Base-by-base conservation (phyloP, 768 basidiomycete species). In the Pholiota microspora region DNA sequence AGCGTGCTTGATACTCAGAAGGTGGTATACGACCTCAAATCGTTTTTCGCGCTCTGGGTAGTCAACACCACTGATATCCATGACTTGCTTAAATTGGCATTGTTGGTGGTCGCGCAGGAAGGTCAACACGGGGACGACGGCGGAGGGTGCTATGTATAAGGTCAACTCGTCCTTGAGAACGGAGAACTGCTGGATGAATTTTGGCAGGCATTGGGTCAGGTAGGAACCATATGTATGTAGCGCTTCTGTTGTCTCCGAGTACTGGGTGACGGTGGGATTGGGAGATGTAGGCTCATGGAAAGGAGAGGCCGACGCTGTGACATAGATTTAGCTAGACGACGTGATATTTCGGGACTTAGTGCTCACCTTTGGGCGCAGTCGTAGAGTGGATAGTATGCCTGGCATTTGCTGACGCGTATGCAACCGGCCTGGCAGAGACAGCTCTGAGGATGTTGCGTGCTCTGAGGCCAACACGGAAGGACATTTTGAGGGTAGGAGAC, bases 141-240 rank as follows among this genome's bases (percentile, higher is more conserved):
- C 92, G 31, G 84, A 79, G 15, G 96, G 96, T 0, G 86, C 78
- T 70, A 88, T 78, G 76, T 98, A 95, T 50, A 98, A 80, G 23
- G 89, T 87, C 56, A 98, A 78, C 71, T 98, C 97, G 71, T 98
- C 97, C 78, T 93, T 93, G 71, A 93, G 83, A 44, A 98, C 91
- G 9, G 93, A 93, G 79, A 96, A 98, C 71, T 98, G 97, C 72
- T 98, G 96, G 67, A 99, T 84, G 77, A 86, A 97, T 77, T 97
- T 98, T 50, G 96, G 96, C 21, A 98, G 84, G 67, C 89, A 93
- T 66, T 95, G 91, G 47, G 82, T 86, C 64, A 98, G 79, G 74
- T 97, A 98, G 53, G 94, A 90, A 65, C 93, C 96, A 64, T 94
- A 98, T 34, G 84, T 82, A 71, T 98, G 96, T 32, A 98, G 77